Evolutionary conservation across 2,329 filamentous ascomycete genomes (phyloP), one percentile per base, ranked within the genome.

Genomic region (Fusarium beomiforme): DNA sequence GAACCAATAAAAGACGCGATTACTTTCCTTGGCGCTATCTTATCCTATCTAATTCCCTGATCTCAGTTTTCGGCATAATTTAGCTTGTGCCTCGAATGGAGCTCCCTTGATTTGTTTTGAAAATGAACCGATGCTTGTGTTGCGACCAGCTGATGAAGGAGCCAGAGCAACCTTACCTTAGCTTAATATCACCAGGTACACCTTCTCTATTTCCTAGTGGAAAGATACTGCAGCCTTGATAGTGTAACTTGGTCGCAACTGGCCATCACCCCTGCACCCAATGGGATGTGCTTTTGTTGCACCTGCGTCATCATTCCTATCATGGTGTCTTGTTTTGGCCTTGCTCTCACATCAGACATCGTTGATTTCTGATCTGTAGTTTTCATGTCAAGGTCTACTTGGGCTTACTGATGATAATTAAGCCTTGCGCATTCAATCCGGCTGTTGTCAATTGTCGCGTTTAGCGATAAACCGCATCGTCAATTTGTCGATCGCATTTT

Each of bases 281-380:
- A 41, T 21, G 31, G 44, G 39, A 37, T 39, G 36, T 51, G 43
- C 17, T 60, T 47, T 62, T 65, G 71, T 64, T 69, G 69, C 71
- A 74, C 65, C 62, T 74, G 71, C 71, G 71, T 74, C 71, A 74
- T 74, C 64, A 66, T 54, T n/a, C n/a, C n/a, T n/a, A n/a, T n/a
- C n/a, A n/a, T n/a, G n/a, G n/a, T n/a, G n/a, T n/a, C n/a, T n/a
- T n/a, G n/a, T n/a, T n/a, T 47, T 68, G 49, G 43, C 29, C 41
- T 58, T 37, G 26, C n/a, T 51, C 41, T 67, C 39, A 19, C 44
- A 21, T 23, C 24, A 56, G 46, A 57, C 61, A 70, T 64, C 44
- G 51, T 59, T 41, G 19, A 42, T 70, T 43, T 53, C 21, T 43
- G 46, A 31, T 33, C 21, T 41, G 33, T 26, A 42, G 51, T 42